Evolutionary conservation across 2,329 filamentous ascomycete species (phyloP).

Genomic region (Penicillium sp.): DNA sequence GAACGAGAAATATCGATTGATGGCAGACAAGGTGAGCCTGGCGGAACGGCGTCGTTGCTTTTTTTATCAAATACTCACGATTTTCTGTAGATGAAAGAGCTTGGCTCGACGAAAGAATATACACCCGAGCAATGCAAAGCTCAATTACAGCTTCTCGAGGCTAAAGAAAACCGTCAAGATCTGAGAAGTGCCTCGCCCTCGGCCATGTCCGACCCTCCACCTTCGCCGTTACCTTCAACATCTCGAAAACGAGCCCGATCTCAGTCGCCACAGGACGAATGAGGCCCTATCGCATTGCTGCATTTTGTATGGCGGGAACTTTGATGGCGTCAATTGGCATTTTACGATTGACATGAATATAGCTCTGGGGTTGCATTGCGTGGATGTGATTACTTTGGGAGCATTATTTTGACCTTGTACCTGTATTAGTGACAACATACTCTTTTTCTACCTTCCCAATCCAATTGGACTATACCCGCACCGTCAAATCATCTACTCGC

Average conservation of each 20-base stretch:
- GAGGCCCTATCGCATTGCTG: background rate
- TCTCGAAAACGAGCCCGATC: constrained; percentile 13
- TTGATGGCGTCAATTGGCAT: too few relatives aligned
- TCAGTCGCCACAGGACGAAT: constrained; percentile 1
- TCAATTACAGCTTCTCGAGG: constrained; percentile 31
- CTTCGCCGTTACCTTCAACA: constrained; percentile 10
- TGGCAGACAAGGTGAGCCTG: constrained; percentile 39
- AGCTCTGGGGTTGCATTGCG: too few relatives aligned
- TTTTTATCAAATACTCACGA: background rate
- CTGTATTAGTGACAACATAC: too few relatives aligned
- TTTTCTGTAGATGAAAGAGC: constrained; percentile 32
- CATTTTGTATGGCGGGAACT: too few relatives aligned
- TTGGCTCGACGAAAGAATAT: constrained; percentile 34
- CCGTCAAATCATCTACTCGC: too few relatives aligned
- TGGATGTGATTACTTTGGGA: too few relatives aligned
- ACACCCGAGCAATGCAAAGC: constrained; percentile 38
- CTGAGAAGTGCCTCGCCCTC: constrained; percentile 17
- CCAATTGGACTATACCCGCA: too few relatives aligned
- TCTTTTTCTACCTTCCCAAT: too few relatives aligned
- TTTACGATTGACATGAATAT: too few relatives aligned
- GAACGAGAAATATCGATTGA: constrained; percentile 38
- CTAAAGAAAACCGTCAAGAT: constrained; percentile 17
- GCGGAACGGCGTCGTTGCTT: background rate
- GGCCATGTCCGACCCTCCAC: constrained; percentile 24
- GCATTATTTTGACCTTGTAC: too few relatives aligned